phyloP scores from a whole-genome alignment of 2,329 filamentous ascomycete genomes.

The Raffaelea ambrosiae region DNA sequence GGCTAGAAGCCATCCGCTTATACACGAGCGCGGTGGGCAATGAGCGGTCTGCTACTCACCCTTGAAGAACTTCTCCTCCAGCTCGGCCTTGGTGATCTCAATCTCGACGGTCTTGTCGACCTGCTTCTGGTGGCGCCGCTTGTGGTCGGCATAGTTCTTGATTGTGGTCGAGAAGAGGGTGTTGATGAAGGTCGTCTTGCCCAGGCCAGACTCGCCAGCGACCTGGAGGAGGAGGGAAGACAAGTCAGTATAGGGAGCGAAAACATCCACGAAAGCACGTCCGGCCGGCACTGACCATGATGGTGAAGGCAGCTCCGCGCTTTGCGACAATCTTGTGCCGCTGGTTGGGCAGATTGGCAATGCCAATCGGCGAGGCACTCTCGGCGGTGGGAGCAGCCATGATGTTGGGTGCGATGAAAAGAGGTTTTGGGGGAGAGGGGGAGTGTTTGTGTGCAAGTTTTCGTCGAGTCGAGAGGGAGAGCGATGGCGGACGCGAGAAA shows the following conservation, averaged over 20 bases:
- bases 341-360: slow-evolving; percentile 67
- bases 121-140: slow-evolving; percentile 98
- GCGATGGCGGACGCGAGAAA: not conserved
- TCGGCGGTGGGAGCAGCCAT: slow-evolving; percentile 53
- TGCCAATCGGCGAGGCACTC: slow-evolving; percentile 61
- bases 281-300: slow-evolving; percentile 64
- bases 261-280: slow-evolving; percentile 17
- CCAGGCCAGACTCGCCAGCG: slow-evolving; percentile 94
- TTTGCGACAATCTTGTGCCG: slow-evolving; percentile 67
- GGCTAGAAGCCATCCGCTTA: too few relatives aligned
- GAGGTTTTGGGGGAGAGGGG: not conserved
- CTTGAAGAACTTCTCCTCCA: slow-evolving; percentile 99
- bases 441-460: not conserved
- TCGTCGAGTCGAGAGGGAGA: not conserved
- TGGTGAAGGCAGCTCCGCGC: slow-evolving; percentile 95
- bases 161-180: slow-evolving; percentile 99
- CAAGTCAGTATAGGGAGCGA: not conserved
- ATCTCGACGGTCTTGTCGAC: slow-evolving; percentile 99
- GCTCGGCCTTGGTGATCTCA: slow-evolving; percentile 98
- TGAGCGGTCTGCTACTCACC: slow-evolving; percentile 42
- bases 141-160: slow-evolving; percentile 99
- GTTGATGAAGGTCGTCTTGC: slow-evolving; percentile 99
- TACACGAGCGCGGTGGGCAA: too few relatives aligned
- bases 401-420: slow-evolving; percentile 14
- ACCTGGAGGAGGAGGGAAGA: slow-evolving; percentile 47